Evolutionary conservation across 2,329 filamentous ascomycete genomes (phyloP), one percentile per base, ranked within the genome.

Genomic region (Xylaria sp.): DNA sequence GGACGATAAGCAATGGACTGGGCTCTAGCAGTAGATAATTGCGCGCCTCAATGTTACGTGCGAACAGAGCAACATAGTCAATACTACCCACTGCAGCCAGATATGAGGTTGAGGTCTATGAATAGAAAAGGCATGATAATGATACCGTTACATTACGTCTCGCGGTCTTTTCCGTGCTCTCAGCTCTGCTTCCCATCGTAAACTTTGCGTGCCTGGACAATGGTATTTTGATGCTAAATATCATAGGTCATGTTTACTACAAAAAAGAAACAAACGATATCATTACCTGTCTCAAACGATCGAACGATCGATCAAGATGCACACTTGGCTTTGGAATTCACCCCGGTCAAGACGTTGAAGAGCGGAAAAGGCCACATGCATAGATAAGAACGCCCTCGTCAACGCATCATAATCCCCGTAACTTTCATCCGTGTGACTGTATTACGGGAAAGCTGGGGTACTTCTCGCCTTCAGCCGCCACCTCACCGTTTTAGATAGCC

Each of bases 51-150:
- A 59, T 66, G 56, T 53, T 59, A 63, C 59, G 54, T 66, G 26
- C 20, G 63, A 48, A 63, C 60, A 63, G 31, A 59, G 49, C 40
- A 60, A 66, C 63, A 46, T 46, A 57, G 33, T 42, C 46, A 36
- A 60, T 69, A 23, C 67, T 53, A 69, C 63, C 20, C 60, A 20
- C 48, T 63, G 54, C 38, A 56, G 33, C 40, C 15, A 46, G 9
- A 57, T 33, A 58, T 66, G 59, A 66, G 44, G 63, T 63, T 49
- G 28, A 66, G n/a, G 28, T 60, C 67, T 69, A 69, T 69, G 67
- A 69, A 69, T 69, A 69, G 67, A 69, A 69, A 51, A 42, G 28
- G 23, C 54, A 57, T 33, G 33, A 66, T 26, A 40, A 69, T 69
- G 40, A 60, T 33, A 66, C 56, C n/a, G 40, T 63, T 11, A 56